Percentiles rank a stretch among this genome's conserved stretches.
Evolutionary conservation across 2,329 filamentous ascomycete species (phyloP).

Genomic region (Diplodia sapinea): DNA sequence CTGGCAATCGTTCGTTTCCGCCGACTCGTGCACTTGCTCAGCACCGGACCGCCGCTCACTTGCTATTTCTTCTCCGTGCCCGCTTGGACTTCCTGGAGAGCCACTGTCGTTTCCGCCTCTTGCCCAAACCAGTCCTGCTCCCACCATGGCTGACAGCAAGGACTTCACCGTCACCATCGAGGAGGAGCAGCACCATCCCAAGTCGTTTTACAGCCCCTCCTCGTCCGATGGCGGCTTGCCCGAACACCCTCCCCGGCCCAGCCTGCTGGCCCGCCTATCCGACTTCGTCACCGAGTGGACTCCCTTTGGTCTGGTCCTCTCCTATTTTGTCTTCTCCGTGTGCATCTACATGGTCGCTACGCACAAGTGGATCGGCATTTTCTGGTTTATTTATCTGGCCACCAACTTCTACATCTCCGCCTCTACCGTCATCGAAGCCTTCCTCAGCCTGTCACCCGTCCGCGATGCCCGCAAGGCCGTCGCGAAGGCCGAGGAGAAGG

Average conservation of each 20-base stretch:
- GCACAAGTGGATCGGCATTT: constrained; percentile 46
- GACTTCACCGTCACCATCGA: constrained; percentile 41
- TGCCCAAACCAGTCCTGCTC: not conserved
- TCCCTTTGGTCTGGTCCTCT: constrained; percentile 49
- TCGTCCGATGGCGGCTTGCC: constrained; percentile 20
- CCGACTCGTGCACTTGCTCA: constrained; percentile 30
- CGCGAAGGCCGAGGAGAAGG: constrained; percentile 46
- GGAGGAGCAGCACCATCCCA: constrained; percentile 33
- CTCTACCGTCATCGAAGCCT: constrained; percentile 50
- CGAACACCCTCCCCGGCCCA: constrained; percentile 30
- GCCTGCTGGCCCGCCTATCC: constrained; percentile 34
- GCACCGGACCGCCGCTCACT: constrained; percentile 12
- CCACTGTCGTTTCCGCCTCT: constrained; percentile 30
- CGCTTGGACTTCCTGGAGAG: constrained; percentile 11
- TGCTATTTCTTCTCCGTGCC: constrained; percentile 30
- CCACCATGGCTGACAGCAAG: constrained; percentile 39
- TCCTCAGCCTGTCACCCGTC: constrained; percentile 48
- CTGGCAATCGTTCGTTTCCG: constrained; percentile 37
- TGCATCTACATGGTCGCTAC: constrained; percentile 51
- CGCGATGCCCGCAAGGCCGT: constrained; percentile 47
- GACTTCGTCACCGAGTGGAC: constrained; percentile 50
- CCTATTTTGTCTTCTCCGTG: constrained; percentile 51
- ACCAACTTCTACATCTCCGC: constrained; percentile 55
- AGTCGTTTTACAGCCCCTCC: constrained; percentile 28
- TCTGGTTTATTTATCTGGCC: constrained; percentile 54